These are phyloP conservation scores for Cercophora sp. DNA, from an alignment of 495 filamentous ascomycete genomes.

Conservation along the genomic window DNA sequence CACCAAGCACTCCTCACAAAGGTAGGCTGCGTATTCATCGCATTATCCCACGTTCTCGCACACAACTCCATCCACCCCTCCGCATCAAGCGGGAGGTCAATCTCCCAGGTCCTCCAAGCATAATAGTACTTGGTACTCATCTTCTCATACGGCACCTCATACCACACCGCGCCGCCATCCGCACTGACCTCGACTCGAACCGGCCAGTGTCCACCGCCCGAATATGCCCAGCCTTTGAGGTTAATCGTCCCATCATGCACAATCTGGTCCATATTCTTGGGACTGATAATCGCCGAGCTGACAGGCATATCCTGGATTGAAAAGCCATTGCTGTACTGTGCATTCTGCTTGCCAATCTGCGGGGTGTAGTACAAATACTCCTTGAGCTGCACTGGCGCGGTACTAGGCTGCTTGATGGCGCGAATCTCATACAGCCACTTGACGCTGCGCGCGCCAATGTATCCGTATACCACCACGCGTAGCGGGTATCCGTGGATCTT, in stretches of 20 bases:
- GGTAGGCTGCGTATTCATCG: constrained; percentile 45
- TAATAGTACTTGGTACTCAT: constrained; percentile 51
- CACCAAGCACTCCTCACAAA: constrained; percentile 32
- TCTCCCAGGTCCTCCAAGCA: constrained; percentile 53
- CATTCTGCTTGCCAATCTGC: constrained; percentile 60
- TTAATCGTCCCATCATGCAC: constrained; percentile 52
- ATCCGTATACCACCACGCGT: constrained; percentile 58
- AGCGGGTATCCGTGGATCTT: constrained; percentile 63
- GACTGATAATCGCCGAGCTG: constrained; percentile 55
- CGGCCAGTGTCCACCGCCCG: constrained; percentile 56
- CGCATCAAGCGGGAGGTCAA: constrained; percentile 52
- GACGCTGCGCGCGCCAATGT: constrained; percentile 55
- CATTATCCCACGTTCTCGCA: constrained; percentile 56
- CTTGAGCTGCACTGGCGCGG: constrained; percentile 43
- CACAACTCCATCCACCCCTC: constrained; percentile 59
- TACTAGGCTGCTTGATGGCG: constrained; percentile 41
- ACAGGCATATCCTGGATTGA: constrained; percentile 65
- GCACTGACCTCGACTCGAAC: constrained; percentile 53
- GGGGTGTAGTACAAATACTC: constrained; percentile 59
- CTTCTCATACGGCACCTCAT: constrained; percentile 45
- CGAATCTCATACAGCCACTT: constrained; percentile 58
- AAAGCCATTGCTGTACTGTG: constrained; percentile 47
- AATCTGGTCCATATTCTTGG: constrained; percentile 48
- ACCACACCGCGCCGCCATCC: constrained; percentile 58
- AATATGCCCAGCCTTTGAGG: constrained; percentile 57